Percentiles rank a stretch among this genome's conserved stretches.
Conservation (phyloP, 192 early-diverging fungal genomes). For the Endogone sp. region DNA sequence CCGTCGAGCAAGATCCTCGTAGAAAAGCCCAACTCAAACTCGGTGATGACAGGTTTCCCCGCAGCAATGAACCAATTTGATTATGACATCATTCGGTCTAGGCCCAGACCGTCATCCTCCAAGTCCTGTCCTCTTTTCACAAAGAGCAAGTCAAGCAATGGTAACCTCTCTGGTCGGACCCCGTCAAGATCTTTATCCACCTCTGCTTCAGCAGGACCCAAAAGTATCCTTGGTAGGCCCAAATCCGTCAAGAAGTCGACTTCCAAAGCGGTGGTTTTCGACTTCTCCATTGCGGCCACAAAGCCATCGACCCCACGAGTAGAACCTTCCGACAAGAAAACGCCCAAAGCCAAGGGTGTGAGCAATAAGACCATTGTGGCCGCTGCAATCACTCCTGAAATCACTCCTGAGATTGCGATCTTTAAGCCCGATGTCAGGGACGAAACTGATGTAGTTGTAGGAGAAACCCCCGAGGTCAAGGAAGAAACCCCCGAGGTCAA, state of each 20-base stretch:
- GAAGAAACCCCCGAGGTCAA: background rate
- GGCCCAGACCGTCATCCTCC: too few relatives aligned
- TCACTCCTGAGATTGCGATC: background rate
- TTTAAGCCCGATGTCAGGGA: too few relatives aligned
- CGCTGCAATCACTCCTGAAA: background rate
- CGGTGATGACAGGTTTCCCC: background rate
- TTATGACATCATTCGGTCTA: background rate
- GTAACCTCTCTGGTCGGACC: too few relatives aligned
- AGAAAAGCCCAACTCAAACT: background rate
- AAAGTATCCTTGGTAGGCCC: background rate
- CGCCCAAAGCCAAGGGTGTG: background rate
- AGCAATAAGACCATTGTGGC: too few relatives aligned
- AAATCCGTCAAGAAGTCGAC: too few relatives aligned
- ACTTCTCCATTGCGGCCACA: too few relatives aligned
- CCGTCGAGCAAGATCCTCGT: background rate
- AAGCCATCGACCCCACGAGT: background rate
- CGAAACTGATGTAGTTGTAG: background rate
- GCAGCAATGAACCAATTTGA: background rate
- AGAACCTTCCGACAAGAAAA: background rate
- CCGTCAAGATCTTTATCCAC: too few relatives aligned
- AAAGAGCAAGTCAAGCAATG: too few relatives aligned
- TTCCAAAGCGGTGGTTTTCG: too few relatives aligned
- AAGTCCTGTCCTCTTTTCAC: too few relatives aligned
- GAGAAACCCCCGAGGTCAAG: background rate
- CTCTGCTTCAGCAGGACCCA: background rate